Percentiles rank a stretch among this genome's conserved stretches.
These are phyloP conservation scores for Cicer pinnatifidum DNA, from an alignment of 306 rosid genomes.

Conservation along the genomic window DNA sequence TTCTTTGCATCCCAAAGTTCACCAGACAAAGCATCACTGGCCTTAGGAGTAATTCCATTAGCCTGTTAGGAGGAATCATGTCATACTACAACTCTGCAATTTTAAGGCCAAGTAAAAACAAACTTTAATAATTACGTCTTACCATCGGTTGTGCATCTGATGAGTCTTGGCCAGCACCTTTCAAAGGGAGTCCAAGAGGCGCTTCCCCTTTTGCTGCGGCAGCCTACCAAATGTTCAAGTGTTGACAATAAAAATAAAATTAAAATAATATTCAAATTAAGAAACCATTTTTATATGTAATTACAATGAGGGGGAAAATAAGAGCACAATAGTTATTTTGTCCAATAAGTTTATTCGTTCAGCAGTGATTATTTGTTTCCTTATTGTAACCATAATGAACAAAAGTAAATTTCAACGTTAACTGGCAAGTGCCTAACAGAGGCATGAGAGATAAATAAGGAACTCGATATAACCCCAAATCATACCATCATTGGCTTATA, in stretches of 20 bases:
- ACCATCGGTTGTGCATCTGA: slow-evolving; percentile 81
- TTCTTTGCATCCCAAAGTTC: slow-evolving; percentile 95
- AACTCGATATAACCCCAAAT: slow-evolving; percentile 9
- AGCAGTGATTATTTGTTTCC: slow-evolving; percentile 26
- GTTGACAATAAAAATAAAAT: slow-evolving; percentile 21
- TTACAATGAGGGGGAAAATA: not conserved
- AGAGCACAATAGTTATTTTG: not conserved
- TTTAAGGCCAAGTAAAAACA: slow-evolving; percentile 23
- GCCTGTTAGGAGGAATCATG: slow-evolving; percentile 55
- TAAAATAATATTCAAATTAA: slow-evolving; percentile 12
- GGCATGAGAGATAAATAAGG: not conserved
- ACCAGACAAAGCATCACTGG: slow-evolving; percentile 95
- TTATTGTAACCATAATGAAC: slow-evolving; percentile 3
- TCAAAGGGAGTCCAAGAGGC: slow-evolving; percentile 96
- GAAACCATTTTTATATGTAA: slow-evolving; percentile 12
- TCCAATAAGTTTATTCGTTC: slow-evolving; percentile 10
- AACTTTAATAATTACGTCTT: slow-evolving; percentile 38
- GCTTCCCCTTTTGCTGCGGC: slow-evolving; percentile 99
- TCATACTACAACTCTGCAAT: slow-evolving; percentile 35
- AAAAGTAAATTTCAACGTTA: not conserved
- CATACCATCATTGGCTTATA: slow-evolving; percentile 18
- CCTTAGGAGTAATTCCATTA: slow-evolving; percentile 80
- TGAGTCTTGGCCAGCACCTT: slow-evolving; percentile 98
- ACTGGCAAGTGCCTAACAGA: slow-evolving; percentile 32
- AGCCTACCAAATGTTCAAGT: slow-evolving; percentile 67